Evolutionary conservation across 2,329 filamentous ascomycete genomes (phyloP), one percentile per base, ranked within the genome.

Genomic region (Ophiostoma ips): DNA sequence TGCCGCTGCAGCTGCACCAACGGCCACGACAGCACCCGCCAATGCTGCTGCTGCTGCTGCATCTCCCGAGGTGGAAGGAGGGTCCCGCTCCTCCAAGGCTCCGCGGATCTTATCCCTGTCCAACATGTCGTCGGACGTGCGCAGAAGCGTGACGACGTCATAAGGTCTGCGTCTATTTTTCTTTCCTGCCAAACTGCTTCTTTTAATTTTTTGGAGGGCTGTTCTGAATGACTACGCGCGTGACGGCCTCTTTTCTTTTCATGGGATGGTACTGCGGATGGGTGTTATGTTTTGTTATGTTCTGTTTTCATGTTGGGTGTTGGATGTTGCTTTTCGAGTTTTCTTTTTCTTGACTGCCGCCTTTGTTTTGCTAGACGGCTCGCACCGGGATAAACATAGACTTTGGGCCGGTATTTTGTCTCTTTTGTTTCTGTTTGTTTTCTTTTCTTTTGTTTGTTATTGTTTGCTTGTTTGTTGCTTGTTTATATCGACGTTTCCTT

Each of bases 71-170:
- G 53, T 54, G 53, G 58, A 60, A 53, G 60, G 54, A 53, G 60
- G 54, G 52, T 60, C 56, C 50, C 54, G 53, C 46, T 40, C 57
- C 46, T 40, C 57, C 48, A 66, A 66, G 56, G 50, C 57, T 35
- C 60, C 63, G 54, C 66, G 71, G 51, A 55, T 61, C n/a, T 68
- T 64, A 57, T 64, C 67, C 21, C 60, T 64, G 44, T 59, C 67
- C 51, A 62, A 59, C 52, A 52, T 59, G 24, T 8, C 15, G 7
- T 52, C 68, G 50, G 68, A 70, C 56, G 58, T 67, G 38, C 65
- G 62, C 55, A 65, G 63, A 51, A 62, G 66, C 49, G 50, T 53
- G 35, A 55, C 53, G 50, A 58, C 53, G 18, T 18, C 19, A n/a
- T 45, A 15, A 19, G 3, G 24, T 12, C 10, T 28, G 24, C 24